phyloP scores from a whole-genome alignment of 1,284 basidiomycete species.

The Sporisorium iseilematis-ciliati region DNA sequence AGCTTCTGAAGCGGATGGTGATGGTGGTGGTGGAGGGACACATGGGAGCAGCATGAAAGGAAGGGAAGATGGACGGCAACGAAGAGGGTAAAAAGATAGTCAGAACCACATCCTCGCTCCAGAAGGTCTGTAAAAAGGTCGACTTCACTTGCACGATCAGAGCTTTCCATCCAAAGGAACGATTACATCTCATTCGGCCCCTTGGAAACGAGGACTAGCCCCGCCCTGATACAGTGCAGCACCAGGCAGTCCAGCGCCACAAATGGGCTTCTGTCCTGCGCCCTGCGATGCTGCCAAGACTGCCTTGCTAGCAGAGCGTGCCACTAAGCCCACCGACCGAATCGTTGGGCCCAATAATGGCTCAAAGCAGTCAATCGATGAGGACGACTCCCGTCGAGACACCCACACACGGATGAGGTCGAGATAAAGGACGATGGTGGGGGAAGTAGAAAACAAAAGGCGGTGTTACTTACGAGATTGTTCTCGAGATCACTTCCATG shows the following conservation, averaged over 20 bases:
- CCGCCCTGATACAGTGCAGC: background rate
- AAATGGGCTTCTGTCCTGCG: background rate
- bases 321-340: conserved; percentile 31
- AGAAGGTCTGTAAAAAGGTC: background rate
- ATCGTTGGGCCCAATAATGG: conserved; percentile 28
- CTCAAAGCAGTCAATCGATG: conserved; percentile 1
- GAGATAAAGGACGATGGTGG: conserved; percentile 5
- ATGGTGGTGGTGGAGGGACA: background rate
- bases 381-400: background rate
- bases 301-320: background rate
- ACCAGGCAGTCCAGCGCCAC: background rate
- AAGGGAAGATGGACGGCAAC: background rate
- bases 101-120: conserved; percentile 6
- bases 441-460: conserved; percentile 8
- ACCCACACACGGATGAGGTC: conserved; percentile 11
- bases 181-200: background rate
- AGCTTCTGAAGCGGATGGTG: conserved; percentile 6
- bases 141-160: background rate
- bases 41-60: background rate
- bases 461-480: conserved; percentile 20
- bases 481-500: conserved; percentile 41
- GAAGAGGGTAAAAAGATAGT: background rate
- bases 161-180: background rate
- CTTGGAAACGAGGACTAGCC: background rate
- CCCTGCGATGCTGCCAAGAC: conserved; percentile 3